Percentiles rank a stretch among this genome's conserved stretches.
Conservation (phyloP, 2,329 filamentous ascomycete genomes). For the Colletotrichum trifolii region DNA sequence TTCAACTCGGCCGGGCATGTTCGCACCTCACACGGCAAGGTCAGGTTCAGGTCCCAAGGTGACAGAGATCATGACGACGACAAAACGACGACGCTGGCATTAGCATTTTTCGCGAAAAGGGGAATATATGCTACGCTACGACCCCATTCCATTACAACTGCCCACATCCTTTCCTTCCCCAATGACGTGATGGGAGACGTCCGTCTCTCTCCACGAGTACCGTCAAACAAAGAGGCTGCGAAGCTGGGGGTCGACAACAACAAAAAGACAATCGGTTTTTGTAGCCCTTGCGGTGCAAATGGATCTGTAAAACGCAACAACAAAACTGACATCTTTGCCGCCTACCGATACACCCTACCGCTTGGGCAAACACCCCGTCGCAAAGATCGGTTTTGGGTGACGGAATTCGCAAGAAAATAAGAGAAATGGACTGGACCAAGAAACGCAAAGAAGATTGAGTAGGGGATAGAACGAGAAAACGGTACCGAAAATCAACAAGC, state of each 20-base stretch:
- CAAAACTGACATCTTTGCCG: slow-evolving; percentile 27
- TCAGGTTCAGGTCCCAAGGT: too few relatives aligned
- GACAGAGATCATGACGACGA: too few relatives aligned
- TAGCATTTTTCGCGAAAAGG: too few relatives aligned
- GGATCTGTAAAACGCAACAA: background rate
- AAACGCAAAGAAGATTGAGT: slow-evolving; percentile 34
- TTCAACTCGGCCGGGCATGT: too few relatives aligned
- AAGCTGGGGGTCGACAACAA: background rate
- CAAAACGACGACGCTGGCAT: too few relatives aligned
- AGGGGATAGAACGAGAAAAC: too few relatives aligned
- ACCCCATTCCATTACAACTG: too few relatives aligned
- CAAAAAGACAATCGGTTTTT: background rate
- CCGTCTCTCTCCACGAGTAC: too few relatives aligned
- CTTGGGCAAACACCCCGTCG: slow-evolving; percentile 30
- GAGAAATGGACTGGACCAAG: slow-evolving; percentile 7
- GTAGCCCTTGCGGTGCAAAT: background rate
- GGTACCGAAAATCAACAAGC: slow-evolving; percentile 31
- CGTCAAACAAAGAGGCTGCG: background rate
- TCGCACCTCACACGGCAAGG: too few relatives aligned
- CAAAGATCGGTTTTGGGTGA: slow-evolving; percentile 27
- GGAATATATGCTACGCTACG: too few relatives aligned
- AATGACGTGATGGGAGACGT: too few relatives aligned
- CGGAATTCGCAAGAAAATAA: slow-evolving; percentile 4
- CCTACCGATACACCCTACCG: slow-evolving; percentile 26
- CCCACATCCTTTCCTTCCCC: too few relatives aligned